Conservation (phyloP, 2,329 filamentous ascomycete genomes). For the Paramyrothecium roridum region DNA sequence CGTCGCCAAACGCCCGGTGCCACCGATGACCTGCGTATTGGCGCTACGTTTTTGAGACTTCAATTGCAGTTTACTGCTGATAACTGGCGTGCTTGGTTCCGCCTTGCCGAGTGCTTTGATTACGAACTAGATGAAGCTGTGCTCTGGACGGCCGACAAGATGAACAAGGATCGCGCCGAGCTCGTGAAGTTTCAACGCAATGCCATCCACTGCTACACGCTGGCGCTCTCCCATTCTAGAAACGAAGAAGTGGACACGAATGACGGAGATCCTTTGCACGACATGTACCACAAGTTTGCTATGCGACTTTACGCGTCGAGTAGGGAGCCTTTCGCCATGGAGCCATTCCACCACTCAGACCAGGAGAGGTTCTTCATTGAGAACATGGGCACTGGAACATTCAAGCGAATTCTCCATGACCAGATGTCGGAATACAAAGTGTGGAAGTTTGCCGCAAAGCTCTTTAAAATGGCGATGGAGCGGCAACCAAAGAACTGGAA, state of each 20-base stretch:
- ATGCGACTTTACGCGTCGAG: slow-evolving; percentile 62
- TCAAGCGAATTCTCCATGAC: slow-evolving; percentile 48
- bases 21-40: slow-evolving; percentile 80
- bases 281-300: slow-evolving; percentile 58
- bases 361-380: slow-evolving; percentile 57
- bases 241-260: slow-evolving; percentile 38
- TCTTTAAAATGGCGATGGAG: slow-evolving; percentile 55
- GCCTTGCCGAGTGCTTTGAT: slow-evolving; percentile 82
- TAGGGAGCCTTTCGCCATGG: slow-evolving; percentile 61
- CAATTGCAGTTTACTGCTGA: slow-evolving; percentile 80
- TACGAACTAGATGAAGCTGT: slow-evolving; percentile 84
- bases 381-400: slow-evolving; percentile 45
- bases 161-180: slow-evolving; percentile 78
- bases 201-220: slow-evolving; percentile 76
- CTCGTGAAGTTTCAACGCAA: slow-evolving; percentile 72
- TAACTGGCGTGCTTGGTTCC: slow-evolving; percentile 88
- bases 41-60: slow-evolving; percentile 73
- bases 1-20: slow-evolving; percentile 75
- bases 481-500: slow-evolving; percentile 56
- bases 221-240: slow-evolving; percentile 55
- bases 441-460: slow-evolving; percentile 56
- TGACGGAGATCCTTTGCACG: slow-evolving; percentile 52
- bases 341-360: slow-evolving; percentile 55
- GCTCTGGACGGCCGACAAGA: slow-evolving; percentile 85
- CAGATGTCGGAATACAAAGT: slow-evolving; percentile 59